Base-by-base conservation (phyloP, 2,329 filamentous ascomycete species). In the Periconia digitata region DNA sequence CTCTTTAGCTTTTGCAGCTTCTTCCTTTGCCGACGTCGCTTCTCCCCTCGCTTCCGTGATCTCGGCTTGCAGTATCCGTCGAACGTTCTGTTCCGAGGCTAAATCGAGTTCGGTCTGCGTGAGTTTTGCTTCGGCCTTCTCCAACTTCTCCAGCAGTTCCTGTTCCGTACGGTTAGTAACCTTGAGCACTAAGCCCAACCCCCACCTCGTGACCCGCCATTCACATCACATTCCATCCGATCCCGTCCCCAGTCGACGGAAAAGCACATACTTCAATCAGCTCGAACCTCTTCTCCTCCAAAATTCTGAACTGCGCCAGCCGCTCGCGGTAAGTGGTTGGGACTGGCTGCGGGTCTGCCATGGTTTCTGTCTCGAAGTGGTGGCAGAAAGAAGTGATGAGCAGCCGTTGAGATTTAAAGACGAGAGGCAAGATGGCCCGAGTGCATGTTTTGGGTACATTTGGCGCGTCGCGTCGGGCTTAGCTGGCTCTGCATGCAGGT, bases 61-160 rank as follows among this genome's bases (percentile, higher is more conserved):
- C 42, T 71, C 68, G 16, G 66, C 54, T 37, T 71, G 68, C 24
- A 71, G 41, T 12, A 66, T 69, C 32, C 68, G 56, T 18, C 68
- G 59, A 21, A 71, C 68, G 54, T 69, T 71, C 36, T 71, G 68
- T 45, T 71, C 68, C 2, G 67, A 70, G 37, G 63, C 59, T 38
- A 71, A 65, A 40, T 71, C 68, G 17, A 71, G 62, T 54, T 69
- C 64, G 18, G 65, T 69, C 37, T 70, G 67, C 44, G 62, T 48
- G 29, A 71, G 66, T 46, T 58, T 63, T 41, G 65, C 61, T 55
- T 71, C 68, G 20, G 62, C 64, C 48, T 67, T 68, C 45, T 71
- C 68, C 22, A 71, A 64, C 43, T 70, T 71, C 36, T 69, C 67
- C 1, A 71, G 52, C 22, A 71, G 52, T 58, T 71, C 68, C 68